Percentiles rank a stretch among this genome's conserved stretches.
These are phyloP conservation scores for Penicillium sp. DNA, from an alignment of 2,329 filamentous ascomycete species.

Conservation along the genomic window DNA sequence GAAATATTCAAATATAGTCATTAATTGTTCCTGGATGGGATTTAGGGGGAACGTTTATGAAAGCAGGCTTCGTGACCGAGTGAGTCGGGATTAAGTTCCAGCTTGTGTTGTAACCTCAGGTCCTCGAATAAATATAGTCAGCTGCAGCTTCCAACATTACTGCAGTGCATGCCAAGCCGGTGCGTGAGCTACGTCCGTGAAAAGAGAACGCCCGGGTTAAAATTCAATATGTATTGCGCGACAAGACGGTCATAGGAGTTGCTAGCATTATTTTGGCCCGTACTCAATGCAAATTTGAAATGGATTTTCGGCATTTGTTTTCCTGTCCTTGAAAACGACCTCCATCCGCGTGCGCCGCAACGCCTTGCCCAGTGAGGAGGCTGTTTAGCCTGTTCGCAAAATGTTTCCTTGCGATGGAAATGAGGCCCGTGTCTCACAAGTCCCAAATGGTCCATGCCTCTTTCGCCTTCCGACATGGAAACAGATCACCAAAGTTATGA, in stretches of 20 bases:
- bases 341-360: slow-evolving; percentile 46
- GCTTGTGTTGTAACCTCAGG: too few relatives aligned
- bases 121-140: too few relatives aligned
- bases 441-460: slow-evolving; percentile 12
- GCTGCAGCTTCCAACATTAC: too few relatives aligned
- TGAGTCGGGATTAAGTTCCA: too few relatives aligned
- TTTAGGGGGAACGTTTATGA: too few relatives aligned
- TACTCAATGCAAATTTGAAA: slow-evolving; percentile 7
- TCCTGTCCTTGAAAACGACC: slow-evolving; percentile 33
- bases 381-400: slow-evolving; percentile 30
- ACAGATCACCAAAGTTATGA: slow-evolving; percentile 26
- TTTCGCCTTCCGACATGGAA: slow-evolving; percentile 18
- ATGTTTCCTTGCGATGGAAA: slow-evolving; percentile 21
- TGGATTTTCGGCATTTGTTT: slow-evolving; percentile 23
- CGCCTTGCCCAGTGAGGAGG: slow-evolving; percentile 42
- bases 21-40: too few relatives aligned
- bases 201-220: too few relatives aligned
- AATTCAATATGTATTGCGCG: slow-evolving; percentile 5
- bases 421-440: slow-evolving; percentile 11
- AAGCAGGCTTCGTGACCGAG: too few relatives aligned
- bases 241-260: slow-evolving; percentile 6
- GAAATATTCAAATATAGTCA: too few relatives aligned
- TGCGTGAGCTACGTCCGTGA: too few relatives aligned
- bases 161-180: too few relatives aligned
- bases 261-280: slow-evolving; percentile 10